Base-by-base conservation (phyloP, 768 basidiomycete species). In the Boletus sp. region DNA sequence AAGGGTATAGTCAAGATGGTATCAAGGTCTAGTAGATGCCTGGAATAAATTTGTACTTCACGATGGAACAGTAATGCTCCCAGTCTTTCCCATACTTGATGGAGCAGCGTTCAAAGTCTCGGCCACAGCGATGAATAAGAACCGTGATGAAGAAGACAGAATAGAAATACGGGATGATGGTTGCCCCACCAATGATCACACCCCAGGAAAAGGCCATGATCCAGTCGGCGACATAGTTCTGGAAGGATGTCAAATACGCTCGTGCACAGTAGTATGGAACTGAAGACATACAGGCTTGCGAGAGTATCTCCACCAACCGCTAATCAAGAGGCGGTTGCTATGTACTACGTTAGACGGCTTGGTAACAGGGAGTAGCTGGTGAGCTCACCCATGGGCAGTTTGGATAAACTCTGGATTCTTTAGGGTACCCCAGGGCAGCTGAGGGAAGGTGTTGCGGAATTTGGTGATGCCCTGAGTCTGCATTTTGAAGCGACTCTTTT, bases 401-500 rank as follows among this genome's bases (percentile, higher is more conserved):
- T 98, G 87, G 60, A 99, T 90, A 70, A 74, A 97, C 23, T 84
- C 87, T 5, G 97, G 97, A 71, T 98, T 88, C 64, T 91, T 72
- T 57, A 98, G 73, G 7, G 82, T 83, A 56, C 85, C 81, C 69
- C 91, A 80, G 0, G 96, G 95, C 9, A 97, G 76, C 65, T 95
- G 90, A 52, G 97, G 97, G 85, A 98, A 98, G 0, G 94, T 87
- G 64, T 87, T 87, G 65, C 97, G 88, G 75, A 86, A 88, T 37
- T 77, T 80, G 63, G 81, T 86, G 61, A 90, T 90, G 21, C 93
- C 95, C 64, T 93, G 91, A 37, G 88, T 88, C 68, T 96, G 89
- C 89, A 98, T 96, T 70, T 97, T 96, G 82, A 98, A 98, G 58
- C 85, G 85, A 60, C 91, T 94, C 76, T 99, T 98, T 69, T 98